Percentiles rank a stretch among this genome's conserved stretches.
phyloP scores from a whole-genome alignment of 352 stramenopile genomes.

The Pythium monospermum region DNA sequence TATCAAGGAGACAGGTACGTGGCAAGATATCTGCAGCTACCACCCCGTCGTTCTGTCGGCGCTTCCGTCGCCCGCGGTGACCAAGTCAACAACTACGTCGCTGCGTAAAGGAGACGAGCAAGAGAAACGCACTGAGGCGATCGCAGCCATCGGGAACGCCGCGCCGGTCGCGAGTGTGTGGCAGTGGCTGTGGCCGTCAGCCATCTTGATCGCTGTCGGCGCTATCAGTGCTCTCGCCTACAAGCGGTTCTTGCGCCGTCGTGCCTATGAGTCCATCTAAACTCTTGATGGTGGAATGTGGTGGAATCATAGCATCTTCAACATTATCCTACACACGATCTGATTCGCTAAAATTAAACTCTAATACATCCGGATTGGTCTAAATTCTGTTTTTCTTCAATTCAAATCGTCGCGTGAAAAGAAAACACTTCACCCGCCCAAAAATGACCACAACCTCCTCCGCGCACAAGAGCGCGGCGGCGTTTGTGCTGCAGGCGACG shows the following conservation, averaged over 20 bases:
- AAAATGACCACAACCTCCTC: background rate
- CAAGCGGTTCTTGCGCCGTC: constrained; percentile 38
- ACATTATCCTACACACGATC: too few relatives aligned
- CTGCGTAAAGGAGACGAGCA: background rate
- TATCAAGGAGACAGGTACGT: constrained; percentile 53
- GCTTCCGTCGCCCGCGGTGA: constrained; percentile 1
- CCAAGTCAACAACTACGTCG: background rate
- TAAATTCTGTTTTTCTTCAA: background rate
- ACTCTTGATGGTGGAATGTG: background rate
- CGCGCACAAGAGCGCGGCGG: constrained; percentile 20
- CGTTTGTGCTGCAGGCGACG: constrained; percentile 51
- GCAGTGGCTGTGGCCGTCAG: constrained; percentile 31
- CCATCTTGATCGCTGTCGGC: constrained; percentile 32
- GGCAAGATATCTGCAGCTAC: constrained; percentile 71
- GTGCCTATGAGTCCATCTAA: constrained; percentile 32
- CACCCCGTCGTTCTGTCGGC: constrained; percentile 23
- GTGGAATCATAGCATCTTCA: background rate
- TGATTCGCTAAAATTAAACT: too few relatives aligned
- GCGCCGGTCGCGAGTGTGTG: constrained; percentile 17
- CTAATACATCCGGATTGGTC: too few relatives aligned
- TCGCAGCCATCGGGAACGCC: constrained; percentile 7
- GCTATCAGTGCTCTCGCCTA: constrained; percentile 34
- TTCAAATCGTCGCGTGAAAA: constrained; percentile 4
- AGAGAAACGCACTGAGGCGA: background rate
- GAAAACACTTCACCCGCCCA: background rate